Evolutionary conservation across 495 filamentous ascomycete species (phyloP).

Genomic region (Hypoxylon perforatum): DNA sequence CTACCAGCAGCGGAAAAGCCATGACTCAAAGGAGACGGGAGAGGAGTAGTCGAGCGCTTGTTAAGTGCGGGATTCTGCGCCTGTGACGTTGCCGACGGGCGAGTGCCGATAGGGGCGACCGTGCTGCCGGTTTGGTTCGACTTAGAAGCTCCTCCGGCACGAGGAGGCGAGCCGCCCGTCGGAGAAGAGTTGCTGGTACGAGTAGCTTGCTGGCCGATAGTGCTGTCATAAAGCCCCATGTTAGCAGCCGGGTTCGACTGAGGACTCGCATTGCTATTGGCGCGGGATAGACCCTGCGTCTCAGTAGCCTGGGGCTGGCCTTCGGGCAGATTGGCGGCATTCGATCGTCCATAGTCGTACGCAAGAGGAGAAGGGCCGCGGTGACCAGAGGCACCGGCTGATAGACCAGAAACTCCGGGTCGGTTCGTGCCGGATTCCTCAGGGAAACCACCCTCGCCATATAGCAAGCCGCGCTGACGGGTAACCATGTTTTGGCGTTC

Average conservation of each 20-base stretch:
- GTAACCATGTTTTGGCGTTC: slow-evolving; percentile 95
- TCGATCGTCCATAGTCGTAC: slow-evolving; percentile 57
- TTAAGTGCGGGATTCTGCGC: slow-evolving; percentile 75
- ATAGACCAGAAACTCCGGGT: slow-evolving; percentile 60
- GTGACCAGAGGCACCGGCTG: slow-evolving; percentile 58
- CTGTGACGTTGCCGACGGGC: slow-evolving; percentile 66
- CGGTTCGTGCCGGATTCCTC: slow-evolving; percentile 71
- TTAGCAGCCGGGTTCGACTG: slow-evolving; percentile 76
- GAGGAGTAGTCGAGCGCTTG: slow-evolving; percentile 89
- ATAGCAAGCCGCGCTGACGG: slow-evolving; percentile 92
- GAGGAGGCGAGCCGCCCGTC: slow-evolving; percentile 81
- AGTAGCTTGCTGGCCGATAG: slow-evolving; percentile 76
- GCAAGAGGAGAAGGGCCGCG: slow-evolving; percentile 68
- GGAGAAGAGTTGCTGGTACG: slow-evolving; percentile 92
- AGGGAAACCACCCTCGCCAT: slow-evolving; percentile 76
- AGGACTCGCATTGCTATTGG: slow-evolving; percentile 85
- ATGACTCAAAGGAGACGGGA: slow-evolving; percentile 88
- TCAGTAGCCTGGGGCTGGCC: slow-evolving; percentile 58
- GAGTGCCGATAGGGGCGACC: slow-evolving; percentile 94
- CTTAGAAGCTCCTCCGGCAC: slow-evolving; percentile 66
- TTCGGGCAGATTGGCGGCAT: slow-evolving; percentile 54
- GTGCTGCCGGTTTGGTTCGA: slow-evolving; percentile 61
- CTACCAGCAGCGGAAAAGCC: slow-evolving; percentile 68
- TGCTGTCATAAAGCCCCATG: slow-evolving; percentile 72
- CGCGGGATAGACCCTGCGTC: slow-evolving; percentile 74